phyloP scores from a whole-genome alignment of 768 basidiomycete species.

The Polyporus arcularius region DNA sequence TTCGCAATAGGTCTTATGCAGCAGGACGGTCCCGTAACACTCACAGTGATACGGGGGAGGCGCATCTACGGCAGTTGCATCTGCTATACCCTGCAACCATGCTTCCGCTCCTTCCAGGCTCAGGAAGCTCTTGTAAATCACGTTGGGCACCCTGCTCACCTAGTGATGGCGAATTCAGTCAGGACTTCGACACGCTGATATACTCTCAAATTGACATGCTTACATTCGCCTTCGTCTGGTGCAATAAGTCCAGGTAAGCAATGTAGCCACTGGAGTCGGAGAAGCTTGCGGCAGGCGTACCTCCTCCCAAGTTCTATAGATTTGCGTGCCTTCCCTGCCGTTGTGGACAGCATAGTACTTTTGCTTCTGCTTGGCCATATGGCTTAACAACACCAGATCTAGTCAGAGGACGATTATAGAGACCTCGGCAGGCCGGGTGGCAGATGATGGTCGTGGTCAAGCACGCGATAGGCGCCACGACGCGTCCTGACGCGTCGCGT shows the following conservation, averaged over 20 bases:
- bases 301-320: constrained; percentile 64
- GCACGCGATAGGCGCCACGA: too few relatives aligned
- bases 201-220: background rate
- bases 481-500: too few relatives aligned
- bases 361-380: constrained; percentile 41
- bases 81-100: constrained; percentile 37
- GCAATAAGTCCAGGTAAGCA: background rate
- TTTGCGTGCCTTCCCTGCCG: constrained; percentile 57
- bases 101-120: constrained; percentile 46
- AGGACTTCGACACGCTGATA: background rate
- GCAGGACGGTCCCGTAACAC: background rate
- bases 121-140: constrained; percentile 54
- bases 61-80: constrained; percentile 3
- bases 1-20: too few relatives aligned
- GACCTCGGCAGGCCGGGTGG: background rate
- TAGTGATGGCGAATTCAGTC: constrained; percentile 23
- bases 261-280: background rate
- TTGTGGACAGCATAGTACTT: constrained; percentile 65
- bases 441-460: background rate
- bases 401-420: background rate
- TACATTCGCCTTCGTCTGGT: constrained; percentile 52
- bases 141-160: constrained; percentile 55
- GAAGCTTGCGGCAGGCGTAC: constrained; percentile 30
- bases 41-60: background rate
- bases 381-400: background rate